Evolutionary conservation across 768 basidiomycete genomes (phyloP).

Genomic region (Lactarius vividus): DNA sequence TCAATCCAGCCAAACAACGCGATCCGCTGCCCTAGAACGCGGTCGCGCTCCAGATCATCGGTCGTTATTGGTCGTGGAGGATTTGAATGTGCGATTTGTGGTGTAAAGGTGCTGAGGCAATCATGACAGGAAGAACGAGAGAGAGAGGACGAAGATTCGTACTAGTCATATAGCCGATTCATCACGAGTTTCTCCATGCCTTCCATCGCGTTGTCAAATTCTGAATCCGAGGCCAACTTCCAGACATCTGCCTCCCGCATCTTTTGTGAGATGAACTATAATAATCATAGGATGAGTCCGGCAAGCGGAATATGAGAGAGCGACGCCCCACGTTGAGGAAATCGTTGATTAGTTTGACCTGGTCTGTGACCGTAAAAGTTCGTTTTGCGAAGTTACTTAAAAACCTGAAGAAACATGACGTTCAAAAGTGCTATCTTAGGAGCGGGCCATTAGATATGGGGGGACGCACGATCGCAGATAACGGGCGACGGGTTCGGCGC

Average conservation of each 20-base stretch:
- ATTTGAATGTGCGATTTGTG: constrained; percentile 62
- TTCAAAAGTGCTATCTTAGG: neutral
- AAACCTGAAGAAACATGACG: constrained; percentile 56
- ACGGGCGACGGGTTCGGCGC: constrained; percentile 90
- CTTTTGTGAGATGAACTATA: constrained; percentile 81
- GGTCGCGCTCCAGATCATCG: constrained; percentile 96
- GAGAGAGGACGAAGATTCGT: constrained; percentile 35
- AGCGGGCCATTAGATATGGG: constrained; percentile 26
- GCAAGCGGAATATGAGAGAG: neutral
- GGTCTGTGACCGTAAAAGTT: constrained; percentile 88
- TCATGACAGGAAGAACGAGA: neutral
- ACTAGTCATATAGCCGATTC: constrained; percentile 97
- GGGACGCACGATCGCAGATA: constrained; percentile 85
- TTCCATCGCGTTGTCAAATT: constrained; percentile 97
- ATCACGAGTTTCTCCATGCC: constrained; percentile 99
- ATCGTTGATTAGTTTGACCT: constrained; percentile 93
- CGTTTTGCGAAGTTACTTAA: constrained; percentile 90
- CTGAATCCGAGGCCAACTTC: constrained; percentile 70
- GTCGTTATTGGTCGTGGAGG: constrained; percentile 80
- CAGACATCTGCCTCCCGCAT: constrained; percentile 87
- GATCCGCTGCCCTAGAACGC: constrained; percentile 86
- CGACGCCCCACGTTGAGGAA: constrained; percentile 69
- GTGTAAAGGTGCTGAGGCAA: constrained; percentile 80
- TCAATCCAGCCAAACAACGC: constrained; percentile 88
- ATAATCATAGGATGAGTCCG: constrained; percentile 20